Evolutionary conservation across 2,329 filamentous ascomycete genomes (phyloP), one percentile per base, ranked within the genome.

Genomic region (Penicillium sp.): DNA sequence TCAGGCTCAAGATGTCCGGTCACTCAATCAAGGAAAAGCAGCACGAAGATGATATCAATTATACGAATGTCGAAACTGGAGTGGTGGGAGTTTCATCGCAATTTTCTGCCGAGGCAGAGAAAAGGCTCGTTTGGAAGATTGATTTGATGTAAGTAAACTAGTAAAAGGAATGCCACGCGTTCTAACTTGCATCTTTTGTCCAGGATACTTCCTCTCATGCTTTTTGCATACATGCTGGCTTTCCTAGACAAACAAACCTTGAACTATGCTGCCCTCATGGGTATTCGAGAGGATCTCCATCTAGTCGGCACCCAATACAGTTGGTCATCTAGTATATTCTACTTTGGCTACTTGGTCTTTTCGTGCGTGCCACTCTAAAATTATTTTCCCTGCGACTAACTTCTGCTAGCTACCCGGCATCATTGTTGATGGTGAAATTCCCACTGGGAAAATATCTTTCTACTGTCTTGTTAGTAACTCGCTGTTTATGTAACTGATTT

Each of bases 171-270:
- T 36, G 13, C 13, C 6, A 27, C 11, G 13, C 9, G 1, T 36
- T 9, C 31, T 14, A 9, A 34, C 11, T 34, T 3, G 16, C 40
- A 29, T 18, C 31, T 45, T 13, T 7, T 16, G 13, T 16, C 3
- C 11, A 66, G 63, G 36, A 42, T 67, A 29, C 57, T 68, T 14
- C 67, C 66, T 1, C 54, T 69, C 43, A 65, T 69, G 63, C 52
- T 64, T 5, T 51, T 69, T 13, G 63, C 64, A 5, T 69, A 67
- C 40, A 60, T 67, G 57, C 58, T 70, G 49, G 70, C 72, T 31
- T 73, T 70, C 42, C 56, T 74, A 27, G 72, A 75, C 49, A 74
- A 75, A 56, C 67, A 70, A 6, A 69, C 70, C 4, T 49, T 75
- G 8, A 64, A 54, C 49, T 73, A 71, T 50, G 60, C 65, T 0